Percentiles rank a stretch among this genome's conserved stretches.
phyloP scores from a whole-genome alignment of 805 yeast genomes.

The Pichia phayaonensis region DNA sequence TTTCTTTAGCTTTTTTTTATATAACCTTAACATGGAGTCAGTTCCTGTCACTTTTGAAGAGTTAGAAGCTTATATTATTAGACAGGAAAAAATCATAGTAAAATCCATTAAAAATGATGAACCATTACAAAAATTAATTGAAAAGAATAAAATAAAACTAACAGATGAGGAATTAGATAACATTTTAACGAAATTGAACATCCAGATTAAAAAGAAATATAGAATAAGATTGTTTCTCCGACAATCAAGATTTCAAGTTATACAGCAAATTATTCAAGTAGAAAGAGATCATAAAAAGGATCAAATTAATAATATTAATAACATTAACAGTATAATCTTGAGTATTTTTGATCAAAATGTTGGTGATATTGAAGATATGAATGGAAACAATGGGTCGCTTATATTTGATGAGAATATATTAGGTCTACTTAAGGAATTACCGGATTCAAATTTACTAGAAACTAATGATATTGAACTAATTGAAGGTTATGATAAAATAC shows the following conservation, averaged over 20 bases:
- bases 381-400: conserved; percentile 8
- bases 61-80: conserved; percentile 19
- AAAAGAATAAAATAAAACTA: conserved; percentile 5
- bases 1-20: no score
- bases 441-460: conserved; percentile 17
- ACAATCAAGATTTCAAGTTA: conserved; percentile 25
- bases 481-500: conserved; percentile 19
- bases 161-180: conserved; percentile 7
- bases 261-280: conserved; percentile 23
- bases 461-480: conserved; percentile 18
- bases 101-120: conserved; percentile 16
- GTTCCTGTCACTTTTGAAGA: conserved; percentile 19
- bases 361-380: conserved; percentile 17
- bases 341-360: conserved; percentile 15
- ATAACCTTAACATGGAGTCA: not conserved
- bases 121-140: conserved; percentile 6
- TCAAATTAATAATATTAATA: conserved; percentile 18
- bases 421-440: conserved; percentile 25
- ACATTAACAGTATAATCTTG: conserved; percentile 22
- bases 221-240: conserved; percentile 20
- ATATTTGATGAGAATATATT: conserved; percentile 13
- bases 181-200: conserved; percentile 3
- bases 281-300: conserved; percentile 14
- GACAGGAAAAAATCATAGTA: conserved; percentile 17
- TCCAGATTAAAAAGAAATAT: conserved; percentile 12